Evolutionary conservation across 345 rosid species (phyloP).

Genomic region (Arabis alpina): DNA sequence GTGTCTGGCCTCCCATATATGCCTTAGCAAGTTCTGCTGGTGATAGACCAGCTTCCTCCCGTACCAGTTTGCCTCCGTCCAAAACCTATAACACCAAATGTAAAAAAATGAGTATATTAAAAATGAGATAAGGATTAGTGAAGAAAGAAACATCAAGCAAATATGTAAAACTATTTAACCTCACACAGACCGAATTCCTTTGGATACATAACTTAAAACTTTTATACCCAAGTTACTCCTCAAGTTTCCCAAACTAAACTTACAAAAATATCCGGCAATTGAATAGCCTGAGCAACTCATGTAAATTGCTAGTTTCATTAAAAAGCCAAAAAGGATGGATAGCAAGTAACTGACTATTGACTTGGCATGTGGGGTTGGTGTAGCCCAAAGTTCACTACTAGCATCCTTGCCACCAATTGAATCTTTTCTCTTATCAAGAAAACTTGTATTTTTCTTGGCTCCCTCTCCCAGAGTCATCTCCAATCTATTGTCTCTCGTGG

Average conservation of each 20-base stretch:
- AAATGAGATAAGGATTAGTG: constrained; percentile 7
- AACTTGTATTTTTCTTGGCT: constrained; percentile 39
- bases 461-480: constrained; percentile 38
- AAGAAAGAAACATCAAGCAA: constrained; percentile 21
- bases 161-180: constrained; percentile 1
- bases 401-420: constrained; percentile 47
- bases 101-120: background rate
- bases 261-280: background rate
- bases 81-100: constrained; percentile 22
- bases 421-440: constrained; percentile 46
- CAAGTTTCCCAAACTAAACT: constrained; percentile 17
- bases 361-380: constrained; percentile 52
- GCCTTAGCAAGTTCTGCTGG: constrained; percentile 87
- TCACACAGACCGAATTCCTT: constrained; percentile 13
- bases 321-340: constrained; percentile 2
- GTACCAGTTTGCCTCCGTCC: constrained; percentile 38
- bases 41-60: constrained; percentile 62
- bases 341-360: constrained; percentile 55
- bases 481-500: constrained; percentile 44
- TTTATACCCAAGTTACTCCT: constrained; percentile 15
- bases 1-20: constrained; percentile 65
- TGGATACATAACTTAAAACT: background rate
- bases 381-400: constrained; percentile 45
- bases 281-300: constrained; percentile 21
- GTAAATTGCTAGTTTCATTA: constrained; percentile 24